phyloP scores from a whole-genome alignment of 2,329 filamentous ascomycete genomes.

The Didymella glomerata region DNA sequence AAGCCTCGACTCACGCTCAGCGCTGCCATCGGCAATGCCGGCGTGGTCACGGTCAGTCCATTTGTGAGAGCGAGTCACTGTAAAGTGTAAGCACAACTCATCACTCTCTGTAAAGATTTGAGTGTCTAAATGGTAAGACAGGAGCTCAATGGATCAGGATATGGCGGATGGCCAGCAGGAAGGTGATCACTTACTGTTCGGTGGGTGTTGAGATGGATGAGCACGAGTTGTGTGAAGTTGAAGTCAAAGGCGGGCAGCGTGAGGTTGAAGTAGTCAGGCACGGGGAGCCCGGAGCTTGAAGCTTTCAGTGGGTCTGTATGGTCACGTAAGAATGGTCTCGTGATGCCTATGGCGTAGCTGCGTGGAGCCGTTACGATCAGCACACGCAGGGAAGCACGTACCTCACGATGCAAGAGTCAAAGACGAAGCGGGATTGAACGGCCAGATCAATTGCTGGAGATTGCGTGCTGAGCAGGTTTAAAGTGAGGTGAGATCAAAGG shows the following conservation, averaged over 20 bases:
- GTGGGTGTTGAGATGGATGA: slow-evolving; percentile 27
- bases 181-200: slow-evolving; percentile 42
- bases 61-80: slow-evolving; percentile 99
- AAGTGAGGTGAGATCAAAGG: slow-evolving; percentile 29
- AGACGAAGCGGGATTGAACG: neutral
- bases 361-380: slow-evolving; percentile 39
- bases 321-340: slow-evolving; percentile 44
- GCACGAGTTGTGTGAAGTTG: slow-evolving; percentile 26
- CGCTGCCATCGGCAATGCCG: slow-evolving; percentile 77
- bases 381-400: slow-evolving; percentile 27
- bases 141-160: slow-evolving; percentile 15
- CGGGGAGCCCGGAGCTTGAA: slow-evolving; percentile 37
- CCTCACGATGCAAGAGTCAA: slow-evolving; percentile 37
- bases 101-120: neutral
- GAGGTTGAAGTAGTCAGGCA: slow-evolving; percentile 41
- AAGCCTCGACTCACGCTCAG: slow-evolving; percentile 73
- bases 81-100: slow-evolving; percentile 18
- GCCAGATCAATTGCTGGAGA: slow-evolving; percentile 4
- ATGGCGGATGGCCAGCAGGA: neutral
- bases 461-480: slow-evolving; percentile 12
- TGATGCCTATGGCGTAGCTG: slow-evolving; percentile 30
- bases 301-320: slow-evolving; percentile 36
- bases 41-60: slow-evolving; percentile 91
- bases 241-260: slow-evolving; percentile 30
- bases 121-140: neutral